Percentiles rank a stretch among this genome's conserved stretches.
Conservation (phyloP, 108 stramenopile genomes). For the Stephanodiscus minutulus region DNA sequence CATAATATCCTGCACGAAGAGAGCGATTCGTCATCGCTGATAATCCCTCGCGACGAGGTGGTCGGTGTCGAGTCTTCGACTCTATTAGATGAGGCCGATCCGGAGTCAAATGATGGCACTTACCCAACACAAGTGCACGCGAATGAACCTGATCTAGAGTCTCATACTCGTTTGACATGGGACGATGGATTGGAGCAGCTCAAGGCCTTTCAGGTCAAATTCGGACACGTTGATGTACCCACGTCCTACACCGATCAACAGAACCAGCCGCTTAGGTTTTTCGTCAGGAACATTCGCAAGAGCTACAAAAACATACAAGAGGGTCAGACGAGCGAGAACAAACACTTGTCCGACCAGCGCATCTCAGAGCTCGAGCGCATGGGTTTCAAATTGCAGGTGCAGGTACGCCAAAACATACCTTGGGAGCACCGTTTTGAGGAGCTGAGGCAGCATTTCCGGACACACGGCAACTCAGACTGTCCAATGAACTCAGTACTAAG, state of each 20-base stretch:
- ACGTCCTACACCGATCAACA: slow-evolving; percentile 2
- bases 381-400: slow-evolving; percentile 19
- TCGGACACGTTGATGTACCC: slow-evolving; percentile 30
- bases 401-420: slow-evolving; percentile 12
- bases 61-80: no score
- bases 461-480: slow-evolving; percentile 29
- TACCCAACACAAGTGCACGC: no score
- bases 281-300: slow-evolving; percentile 20
- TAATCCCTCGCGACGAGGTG: no score
- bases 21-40: no score
- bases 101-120: no score
- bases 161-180: slow-evolving; percentile 25
- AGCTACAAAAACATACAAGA: slow-evolving; percentile 21
- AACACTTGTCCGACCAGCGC: slow-evolving; percentile 6
- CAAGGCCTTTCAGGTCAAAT: slow-evolving; percentile 7
- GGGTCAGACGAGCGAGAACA: background rate
- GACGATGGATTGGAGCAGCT: slow-evolving; percentile 18
- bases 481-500: slow-evolving; percentile 29
- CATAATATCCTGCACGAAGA: background rate
- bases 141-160: no score
- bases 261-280: slow-evolving; percentile 19
- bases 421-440: slow-evolving; percentile 36
- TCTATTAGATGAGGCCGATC: no score
- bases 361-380: slow-evolving; percentile 7
- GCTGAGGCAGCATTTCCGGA: slow-evolving; percentile 25